Evolutionary conservation across 2,329 filamentous ascomycete genomes (phyloP).

Genomic region (Chrysoporthe deuterocubensis): DNA sequence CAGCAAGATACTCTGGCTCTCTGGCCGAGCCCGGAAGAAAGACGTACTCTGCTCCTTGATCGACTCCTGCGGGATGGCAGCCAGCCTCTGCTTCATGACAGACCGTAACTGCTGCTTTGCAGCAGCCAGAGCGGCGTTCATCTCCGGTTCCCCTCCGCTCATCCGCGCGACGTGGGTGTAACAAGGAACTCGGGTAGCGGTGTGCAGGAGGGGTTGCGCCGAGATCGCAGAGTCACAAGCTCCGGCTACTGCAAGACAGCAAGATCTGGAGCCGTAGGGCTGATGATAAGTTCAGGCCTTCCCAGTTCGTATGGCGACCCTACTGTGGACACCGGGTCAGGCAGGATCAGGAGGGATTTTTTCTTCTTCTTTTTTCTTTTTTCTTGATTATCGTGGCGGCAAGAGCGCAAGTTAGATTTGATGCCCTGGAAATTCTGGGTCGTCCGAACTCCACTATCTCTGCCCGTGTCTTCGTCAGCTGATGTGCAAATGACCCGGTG

Average conservation of each 20-base stretch:
- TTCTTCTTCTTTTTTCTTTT: too few relatives aligned
- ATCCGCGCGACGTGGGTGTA: constrained; percentile 17
- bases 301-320: not conserved
- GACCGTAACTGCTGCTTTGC: constrained; percentile 79
- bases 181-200: not conserved
- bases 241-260: not conserved
- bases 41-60: constrained; percentile 72
- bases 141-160: constrained; percentile 38
- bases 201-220: not conserved
- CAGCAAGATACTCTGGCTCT: constrained; percentile 28
- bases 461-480: not conserved
- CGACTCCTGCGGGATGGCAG: constrained; percentile 62
- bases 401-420: constrained; percentile 7
- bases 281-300: not conserved
- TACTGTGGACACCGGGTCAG: not conserved
- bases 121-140: constrained; percentile 59
- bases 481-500: not conserved
- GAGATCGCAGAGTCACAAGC: constrained; percentile 1
- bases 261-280: constrained; percentile 2
- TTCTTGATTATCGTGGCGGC: not conserved
- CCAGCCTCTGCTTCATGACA: constrained; percentile 70
- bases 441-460: not conserved
- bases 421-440: not conserved
- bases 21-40: constrained; percentile 20
- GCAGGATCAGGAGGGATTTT: not conserved